Conservation (phyloP, 306 rosid genomes). For the Hippophae tibetana region DNA sequence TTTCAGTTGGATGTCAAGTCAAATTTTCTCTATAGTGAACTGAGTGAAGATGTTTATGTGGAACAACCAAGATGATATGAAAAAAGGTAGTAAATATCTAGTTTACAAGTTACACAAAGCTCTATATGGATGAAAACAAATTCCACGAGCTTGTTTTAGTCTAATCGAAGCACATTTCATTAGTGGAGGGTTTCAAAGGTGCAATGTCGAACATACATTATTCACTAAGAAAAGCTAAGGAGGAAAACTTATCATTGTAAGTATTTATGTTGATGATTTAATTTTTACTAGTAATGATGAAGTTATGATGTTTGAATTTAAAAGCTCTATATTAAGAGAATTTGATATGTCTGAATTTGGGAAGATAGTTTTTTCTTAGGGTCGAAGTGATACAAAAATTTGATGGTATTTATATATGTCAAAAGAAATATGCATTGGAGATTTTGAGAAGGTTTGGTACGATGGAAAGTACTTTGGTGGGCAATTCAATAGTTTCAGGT, state of each 20-base stretch:
- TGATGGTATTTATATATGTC: not conserved
- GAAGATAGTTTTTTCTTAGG: conserved; percentile 2
- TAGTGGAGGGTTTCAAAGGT: not conserved
- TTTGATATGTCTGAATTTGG: conserved; percentile 9
- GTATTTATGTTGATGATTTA: conserved; percentile 17
- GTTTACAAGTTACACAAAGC: conserved; percentile 13
- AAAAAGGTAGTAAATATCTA: not conserved
- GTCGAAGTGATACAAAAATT: conserved; percentile 1
- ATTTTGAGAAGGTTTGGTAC: not conserved
- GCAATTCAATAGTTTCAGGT: not conserved
- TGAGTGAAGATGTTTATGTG: conserved; percentile 12
- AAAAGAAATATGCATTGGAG: not conserved
- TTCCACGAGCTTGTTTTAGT: conserved; percentile 13
- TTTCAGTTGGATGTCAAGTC: conserved; percentile 7
- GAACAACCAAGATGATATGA: conserved; percentile 12
- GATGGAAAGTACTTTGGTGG: not conserved
- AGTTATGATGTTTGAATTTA: conserved; percentile 8
- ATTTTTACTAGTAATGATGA: conserved; percentile 13
- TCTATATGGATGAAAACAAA: not conserved
- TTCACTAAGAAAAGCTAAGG: conserved; percentile 2
- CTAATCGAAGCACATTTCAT: conserved; percentile 6
- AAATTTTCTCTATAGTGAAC: not conserved
- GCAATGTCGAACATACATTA: not conserved
- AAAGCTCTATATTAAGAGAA: not conserved
- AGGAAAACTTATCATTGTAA: conserved; percentile 8